A percentile compares a stretch with the other conserved stretches of the same genome.
Conservation (phyloP, 495 filamentous ascomycete genomes). For the Daldinia decipiens region DNA sequence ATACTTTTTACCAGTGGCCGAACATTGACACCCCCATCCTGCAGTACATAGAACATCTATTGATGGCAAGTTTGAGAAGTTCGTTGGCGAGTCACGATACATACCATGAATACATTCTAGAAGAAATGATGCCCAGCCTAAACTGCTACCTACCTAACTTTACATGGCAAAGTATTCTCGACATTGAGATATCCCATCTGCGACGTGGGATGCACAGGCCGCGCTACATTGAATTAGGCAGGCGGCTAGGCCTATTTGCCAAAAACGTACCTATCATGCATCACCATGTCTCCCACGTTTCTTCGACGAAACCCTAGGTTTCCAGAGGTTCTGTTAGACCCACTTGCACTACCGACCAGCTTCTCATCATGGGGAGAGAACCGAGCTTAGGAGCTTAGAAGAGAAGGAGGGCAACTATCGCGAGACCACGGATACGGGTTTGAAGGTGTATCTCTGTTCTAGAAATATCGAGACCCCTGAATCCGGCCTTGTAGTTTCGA, state of each 20-base stretch:
- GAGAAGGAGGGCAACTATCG: slow-evolving; percentile 17
- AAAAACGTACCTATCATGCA: slow-evolving; percentile 35
- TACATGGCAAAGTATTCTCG: slow-evolving; percentile 32
- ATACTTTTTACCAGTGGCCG: slow-evolving; percentile 26
- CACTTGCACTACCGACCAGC: slow-evolving; percentile 27
- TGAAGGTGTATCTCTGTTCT: slow-evolving; percentile 9
- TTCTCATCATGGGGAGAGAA: slow-evolving; percentile 39
- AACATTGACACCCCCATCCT: slow-evolving; percentile 10
- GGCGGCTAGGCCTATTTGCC: slow-evolving; percentile 27
- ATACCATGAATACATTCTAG: slow-evolving; percentile 31
- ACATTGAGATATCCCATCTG: slow-evolving; percentile 31
- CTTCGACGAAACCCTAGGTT: slow-evolving; percentile 31
- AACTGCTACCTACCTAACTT: slow-evolving; percentile 29
- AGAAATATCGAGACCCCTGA: slow-evolving; percentile 26
- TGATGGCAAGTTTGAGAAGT: slow-evolving; percentile 24
- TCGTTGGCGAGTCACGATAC: slow-evolving; percentile 7
- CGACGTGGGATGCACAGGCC: slow-evolving; percentile 28
- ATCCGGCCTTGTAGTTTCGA: slow-evolving; percentile 29
- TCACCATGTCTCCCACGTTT: slow-evolving; percentile 39
- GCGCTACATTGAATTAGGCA: slow-evolving; percentile 43
- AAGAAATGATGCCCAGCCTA: slow-evolving; percentile 29
- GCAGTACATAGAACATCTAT: slow-evolving; percentile 29
- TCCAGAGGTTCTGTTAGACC: slow-evolving; percentile 29
- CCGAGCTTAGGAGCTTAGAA: slow-evolving; percentile 26
- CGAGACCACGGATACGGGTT: slow-evolving; percentile 15